These are phyloP conservation scores for Ustilago xerochloae DNA, from an alignment of 1,284 basidiomycete species.

Conservation along the genomic window DNA sequence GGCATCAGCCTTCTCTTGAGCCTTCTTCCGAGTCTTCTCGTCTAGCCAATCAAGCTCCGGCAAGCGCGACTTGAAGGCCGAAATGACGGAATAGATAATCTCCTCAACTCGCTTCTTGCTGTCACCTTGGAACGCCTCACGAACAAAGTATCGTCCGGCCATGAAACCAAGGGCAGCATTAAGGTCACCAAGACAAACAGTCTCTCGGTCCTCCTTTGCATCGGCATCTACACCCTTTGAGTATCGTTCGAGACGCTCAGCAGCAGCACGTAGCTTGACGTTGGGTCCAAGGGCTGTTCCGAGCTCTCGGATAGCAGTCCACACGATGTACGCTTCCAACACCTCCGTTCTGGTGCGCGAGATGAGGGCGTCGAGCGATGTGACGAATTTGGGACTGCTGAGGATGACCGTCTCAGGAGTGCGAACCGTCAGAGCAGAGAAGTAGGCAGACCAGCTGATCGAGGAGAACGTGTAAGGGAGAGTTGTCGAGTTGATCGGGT, in stretches of 20 bases:
- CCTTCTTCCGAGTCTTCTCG: slow-evolving; percentile 80
- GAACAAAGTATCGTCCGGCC: slow-evolving; percentile 78
- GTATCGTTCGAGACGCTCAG: slow-evolving; percentile 77
- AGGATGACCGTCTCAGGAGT: slow-evolving; percentile 74
- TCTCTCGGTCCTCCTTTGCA: slow-evolving; percentile 81
- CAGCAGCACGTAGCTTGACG: slow-evolving; percentile 67
- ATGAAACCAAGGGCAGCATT: slow-evolving; percentile 71
- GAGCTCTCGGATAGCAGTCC: slow-evolving; percentile 62
- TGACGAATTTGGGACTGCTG: slow-evolving; percentile 83
- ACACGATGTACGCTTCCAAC: slow-evolving; percentile 84
- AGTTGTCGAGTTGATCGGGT: slow-evolving; percentile 80
- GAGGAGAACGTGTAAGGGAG: slow-evolving; percentile 74
- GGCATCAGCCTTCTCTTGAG: slow-evolving; percentile 85
- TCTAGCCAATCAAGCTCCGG: slow-evolving; percentile 91
- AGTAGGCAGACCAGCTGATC: slow-evolving; percentile 84
- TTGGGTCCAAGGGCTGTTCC: slow-evolving; percentile 54
- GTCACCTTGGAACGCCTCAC: slow-evolving; percentile 84
- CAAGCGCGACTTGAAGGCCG: slow-evolving; percentile 84
- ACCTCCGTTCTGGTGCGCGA: slow-evolving; percentile 77
- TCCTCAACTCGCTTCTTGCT: slow-evolving; percentile 83
- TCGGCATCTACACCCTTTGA: slow-evolving; percentile 86
- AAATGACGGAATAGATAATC: slow-evolving; percentile 87
- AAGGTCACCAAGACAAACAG: slow-evolving; percentile 72
- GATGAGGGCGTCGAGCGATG: slow-evolving; percentile 78
- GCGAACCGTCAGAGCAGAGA: slow-evolving; percentile 80